A percentile compares a stretch with the other conserved stretches of the same genome.
phyloP scores from a whole-genome alignment of 768 basidiomycete genomes.

The Termitomyces bulborhizus region DNA sequence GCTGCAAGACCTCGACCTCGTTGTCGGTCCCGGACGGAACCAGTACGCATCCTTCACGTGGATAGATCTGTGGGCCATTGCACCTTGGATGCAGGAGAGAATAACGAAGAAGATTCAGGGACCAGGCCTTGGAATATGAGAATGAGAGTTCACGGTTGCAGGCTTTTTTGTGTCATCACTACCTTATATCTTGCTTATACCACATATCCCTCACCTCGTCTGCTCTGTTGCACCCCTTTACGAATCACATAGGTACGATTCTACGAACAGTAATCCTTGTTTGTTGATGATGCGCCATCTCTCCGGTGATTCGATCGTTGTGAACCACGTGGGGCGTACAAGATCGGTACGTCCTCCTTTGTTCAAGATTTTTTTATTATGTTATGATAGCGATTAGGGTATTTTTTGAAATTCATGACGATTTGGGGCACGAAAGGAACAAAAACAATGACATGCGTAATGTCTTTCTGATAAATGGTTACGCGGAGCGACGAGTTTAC shows the following conservation, averaged over 20 bases:
- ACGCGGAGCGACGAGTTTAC: conserved; percentile 1
- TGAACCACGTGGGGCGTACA: conserved; percentile 14
- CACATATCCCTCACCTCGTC: not conserved
- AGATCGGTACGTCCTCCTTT: conserved; percentile 18
- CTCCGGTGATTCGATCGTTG: conserved; percentile 2
- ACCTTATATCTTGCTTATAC: not conserved
- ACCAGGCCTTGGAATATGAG: conserved; percentile 58
- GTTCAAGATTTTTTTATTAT: conserved; percentile 11
- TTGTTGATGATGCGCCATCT: not conserved
- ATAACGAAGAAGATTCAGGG: conserved; percentile 64
- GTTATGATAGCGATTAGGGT: conserved; percentile 5
- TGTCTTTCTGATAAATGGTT: conserved; percentile 6
- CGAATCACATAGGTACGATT: not conserved
- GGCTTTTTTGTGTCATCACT: conserved; percentile 1
- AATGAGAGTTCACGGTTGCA: not conserved
- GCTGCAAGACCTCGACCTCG: conserved; percentile 43
- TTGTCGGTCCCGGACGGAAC: conserved; percentile 39
- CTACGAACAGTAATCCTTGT: conserved; percentile 3
- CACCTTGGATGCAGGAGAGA: conserved; percentile 72
- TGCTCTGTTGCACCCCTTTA: not conserved
- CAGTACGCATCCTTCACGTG: conserved; percentile 70
- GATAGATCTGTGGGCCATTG: conserved; percentile 63
- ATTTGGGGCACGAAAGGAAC: not conserved
- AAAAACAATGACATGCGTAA: conserved; percentile 10
- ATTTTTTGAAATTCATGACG: conserved; percentile 8